Conservation (phyloP, 495 filamentous ascomycete species). For the Aspergillus ellipticus region DNA sequence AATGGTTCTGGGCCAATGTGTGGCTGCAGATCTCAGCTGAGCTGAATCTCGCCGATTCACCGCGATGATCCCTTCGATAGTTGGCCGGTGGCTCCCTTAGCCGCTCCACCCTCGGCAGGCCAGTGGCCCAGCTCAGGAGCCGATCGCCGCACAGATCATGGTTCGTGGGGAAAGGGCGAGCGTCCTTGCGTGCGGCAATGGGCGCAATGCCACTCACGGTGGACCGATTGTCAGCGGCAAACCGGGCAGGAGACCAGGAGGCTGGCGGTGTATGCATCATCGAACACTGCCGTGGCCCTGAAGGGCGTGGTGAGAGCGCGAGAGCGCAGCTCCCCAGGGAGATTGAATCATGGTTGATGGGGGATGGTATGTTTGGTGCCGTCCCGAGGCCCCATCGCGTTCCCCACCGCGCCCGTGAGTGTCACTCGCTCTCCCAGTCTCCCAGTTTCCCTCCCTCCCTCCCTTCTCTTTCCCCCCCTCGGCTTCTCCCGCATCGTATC, state of each 20-base stretch:
- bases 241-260: not conserved
- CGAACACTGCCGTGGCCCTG: not conserved
- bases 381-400: not conserved
- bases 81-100: slow-evolving; percentile 3
- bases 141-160: slow-evolving; percentile 27
- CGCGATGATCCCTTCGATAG: slow-evolving; percentile 9
- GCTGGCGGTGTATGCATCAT: not conserved
- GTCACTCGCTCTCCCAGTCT: not conserved
- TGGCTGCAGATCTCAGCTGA: slow-evolving; percentile 19
- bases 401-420: not conserved
- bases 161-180: slow-evolving; percentile 19
- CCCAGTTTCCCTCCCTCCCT: not conserved
- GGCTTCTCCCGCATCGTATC: too few species aligned
- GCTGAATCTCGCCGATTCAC: slow-evolving; percentile 6
- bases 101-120: slow-evolving; percentile 5
- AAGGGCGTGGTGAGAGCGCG: not conserved
- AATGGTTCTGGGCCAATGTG: slow-evolving; percentile 11
- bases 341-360: not conserved
- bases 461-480: not conserved
- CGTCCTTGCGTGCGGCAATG: slow-evolving; percentile 11
- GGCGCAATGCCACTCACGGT: slow-evolving; percentile 8
- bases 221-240: slow-evolving; percentile 11
- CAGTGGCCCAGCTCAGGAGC: slow-evolving; percentile 9
- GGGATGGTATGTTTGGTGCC: not conserved
- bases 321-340: not conserved